These are phyloP conservation scores for Suillus placidus DNA, from an alignment of 768 basidiomycete species.

Conservation along the genomic window DNA sequence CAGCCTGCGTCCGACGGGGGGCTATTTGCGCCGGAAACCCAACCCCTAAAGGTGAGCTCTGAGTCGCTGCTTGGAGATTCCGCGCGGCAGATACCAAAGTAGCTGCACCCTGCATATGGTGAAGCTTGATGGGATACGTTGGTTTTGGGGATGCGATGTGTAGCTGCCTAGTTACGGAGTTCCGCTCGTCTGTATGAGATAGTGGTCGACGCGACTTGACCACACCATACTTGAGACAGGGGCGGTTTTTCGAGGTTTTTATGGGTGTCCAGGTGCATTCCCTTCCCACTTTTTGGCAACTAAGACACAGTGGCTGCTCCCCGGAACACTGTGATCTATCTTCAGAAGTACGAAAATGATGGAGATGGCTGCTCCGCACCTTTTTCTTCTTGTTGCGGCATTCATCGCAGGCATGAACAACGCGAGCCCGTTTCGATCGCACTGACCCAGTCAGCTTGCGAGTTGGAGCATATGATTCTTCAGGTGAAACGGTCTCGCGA, in stretches of 20 bases:
- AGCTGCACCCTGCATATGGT: not conserved
- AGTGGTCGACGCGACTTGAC: not conserved
- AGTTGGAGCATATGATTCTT: not conserved
- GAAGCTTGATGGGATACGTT: not conserved
- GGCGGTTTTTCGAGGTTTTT: not conserved
- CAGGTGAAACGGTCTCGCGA: not conserved
- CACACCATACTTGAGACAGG: not conserved
- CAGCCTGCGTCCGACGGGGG: not conserved
- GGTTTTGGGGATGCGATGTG: not conserved
- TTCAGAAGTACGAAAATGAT: not conserved
- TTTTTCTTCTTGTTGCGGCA: not conserved
- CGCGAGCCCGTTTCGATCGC: not conserved
- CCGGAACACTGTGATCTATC: not conserved
- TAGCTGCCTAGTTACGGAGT: not conserved
- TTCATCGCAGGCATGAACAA: conserved; percentile 1
- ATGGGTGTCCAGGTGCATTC: not conserved
- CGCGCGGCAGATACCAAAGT: not conserved
- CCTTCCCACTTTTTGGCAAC: not conserved
- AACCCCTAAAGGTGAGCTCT: not conserved
- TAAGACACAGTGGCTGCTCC: not conserved
- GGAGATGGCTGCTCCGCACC: not conserved
- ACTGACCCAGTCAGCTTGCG: not conserved
- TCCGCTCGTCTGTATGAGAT: not conserved
- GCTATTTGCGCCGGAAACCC: not conserved
- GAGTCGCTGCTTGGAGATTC: no score